Percentiles rank a stretch among this genome's conserved stretches.
These are phyloP conservation scores for Mortierella claussenii DNA, from an alignment of 192 early-diverging fungal genomes.

Conservation along the genomic window DNA sequence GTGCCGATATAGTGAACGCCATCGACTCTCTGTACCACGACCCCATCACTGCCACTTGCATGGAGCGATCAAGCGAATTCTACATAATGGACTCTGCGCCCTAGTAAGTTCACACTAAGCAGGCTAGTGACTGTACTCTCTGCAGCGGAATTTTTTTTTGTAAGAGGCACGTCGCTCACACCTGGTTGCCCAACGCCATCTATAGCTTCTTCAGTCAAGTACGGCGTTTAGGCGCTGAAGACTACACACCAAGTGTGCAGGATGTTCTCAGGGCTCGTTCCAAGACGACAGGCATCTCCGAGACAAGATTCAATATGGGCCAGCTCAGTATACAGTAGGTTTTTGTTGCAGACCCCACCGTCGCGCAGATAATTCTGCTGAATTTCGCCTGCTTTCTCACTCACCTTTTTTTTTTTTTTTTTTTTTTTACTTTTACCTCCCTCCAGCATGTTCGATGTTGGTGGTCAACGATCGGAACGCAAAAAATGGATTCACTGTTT, in stretches of 20 bases:
- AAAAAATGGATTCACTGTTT: constrained; percentile 92
- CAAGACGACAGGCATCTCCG: constrained; percentile 97
- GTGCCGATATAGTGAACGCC: constrained; percentile 72
- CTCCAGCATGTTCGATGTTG: constrained; percentile 86
- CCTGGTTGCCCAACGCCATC: no score
- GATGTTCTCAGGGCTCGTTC: constrained; percentile 97
- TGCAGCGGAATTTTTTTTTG: neutral
- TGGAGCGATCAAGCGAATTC: constrained; percentile 83
- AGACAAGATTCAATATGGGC: constrained; percentile 93
- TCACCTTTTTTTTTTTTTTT: constrained; percentile 7
- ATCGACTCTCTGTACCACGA: constrained; percentile 82
- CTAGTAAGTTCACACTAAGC: constrained; percentile 66
- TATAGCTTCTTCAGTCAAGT: constrained; percentile 92
- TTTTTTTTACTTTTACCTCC: neutral
- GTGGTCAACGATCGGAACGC: constrained; percentile 85
- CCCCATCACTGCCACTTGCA: constrained; percentile 66
- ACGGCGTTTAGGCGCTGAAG: constrained; percentile 80
- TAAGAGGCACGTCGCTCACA: no score
- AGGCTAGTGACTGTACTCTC: neutral
- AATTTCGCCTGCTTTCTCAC: neutral
- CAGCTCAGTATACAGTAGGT: constrained; percentile 87
- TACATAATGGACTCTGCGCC: constrained; percentile 94
- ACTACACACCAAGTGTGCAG: constrained; percentile 92
- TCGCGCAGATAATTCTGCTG: neutral
- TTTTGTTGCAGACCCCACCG: neutral